Evolutionary conservation across 179 eudicot species (phyloP).

Genomic region (Camellia oleifera): DNA sequence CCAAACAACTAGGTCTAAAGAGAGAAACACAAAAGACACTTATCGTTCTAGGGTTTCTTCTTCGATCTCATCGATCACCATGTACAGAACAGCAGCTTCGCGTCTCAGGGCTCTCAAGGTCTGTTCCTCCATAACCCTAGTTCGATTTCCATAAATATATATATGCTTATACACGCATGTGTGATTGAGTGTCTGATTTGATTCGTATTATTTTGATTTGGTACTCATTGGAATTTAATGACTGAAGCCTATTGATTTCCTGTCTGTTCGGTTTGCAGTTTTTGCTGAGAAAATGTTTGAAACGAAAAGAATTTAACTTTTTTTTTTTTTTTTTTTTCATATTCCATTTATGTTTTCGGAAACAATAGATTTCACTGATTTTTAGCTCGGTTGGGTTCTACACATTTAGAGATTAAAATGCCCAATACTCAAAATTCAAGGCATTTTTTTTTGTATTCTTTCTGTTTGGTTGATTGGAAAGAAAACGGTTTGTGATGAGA

Average conservation of each 20-base stretch:
- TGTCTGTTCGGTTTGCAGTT: background rate
- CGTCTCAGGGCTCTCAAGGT: conserved; percentile 58
- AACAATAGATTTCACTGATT: no score
- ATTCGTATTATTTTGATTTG: background rate
- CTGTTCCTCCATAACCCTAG: background rate
- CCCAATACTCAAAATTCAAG: background rate
- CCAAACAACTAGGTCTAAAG: background rate
- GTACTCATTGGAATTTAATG: background rate
- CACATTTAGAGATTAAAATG: background rate
- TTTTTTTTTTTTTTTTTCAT: no score
- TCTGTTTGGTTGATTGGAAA: no score
- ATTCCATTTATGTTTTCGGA: no score
- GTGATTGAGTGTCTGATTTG: background rate
- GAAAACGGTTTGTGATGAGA: no score
- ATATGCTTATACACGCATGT: background rate
- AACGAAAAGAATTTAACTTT: background rate
- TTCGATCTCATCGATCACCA: background rate
- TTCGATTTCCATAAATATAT: background rate
- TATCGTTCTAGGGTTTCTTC: background rate
- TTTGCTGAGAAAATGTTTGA: background rate
- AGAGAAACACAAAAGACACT: background rate
- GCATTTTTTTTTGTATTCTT: no score
- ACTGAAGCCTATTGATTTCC: background rate
- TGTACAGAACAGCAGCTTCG: conserved; percentile 56
- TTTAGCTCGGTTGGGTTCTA: no score